A percentile compares a stretch with the other conserved stretches of the same genome.
These are phyloP conservation scores for Kickxella alabastrina DNA, from an alignment of 192 early-diverging fungal genomes.

Conservation along the genomic window DNA sequence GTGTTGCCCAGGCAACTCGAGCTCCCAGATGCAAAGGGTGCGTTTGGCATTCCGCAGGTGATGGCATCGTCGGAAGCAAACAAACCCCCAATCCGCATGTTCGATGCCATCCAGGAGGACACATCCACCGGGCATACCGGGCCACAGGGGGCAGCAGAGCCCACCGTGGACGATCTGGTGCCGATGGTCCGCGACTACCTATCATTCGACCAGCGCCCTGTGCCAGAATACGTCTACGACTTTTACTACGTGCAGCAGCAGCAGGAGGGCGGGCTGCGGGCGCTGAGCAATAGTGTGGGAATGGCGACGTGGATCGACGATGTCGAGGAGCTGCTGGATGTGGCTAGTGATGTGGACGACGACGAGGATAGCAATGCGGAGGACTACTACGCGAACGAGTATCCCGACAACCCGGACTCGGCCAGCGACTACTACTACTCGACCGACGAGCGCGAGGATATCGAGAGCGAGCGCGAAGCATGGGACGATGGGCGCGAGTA, in stretches of 20 bases:
- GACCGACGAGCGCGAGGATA: slow-evolving; percentile 18
- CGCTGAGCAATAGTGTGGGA: slow-evolving; percentile 7
- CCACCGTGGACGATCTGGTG: slow-evolving; percentile 62
- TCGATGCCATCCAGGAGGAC: slow-evolving; percentile 63
- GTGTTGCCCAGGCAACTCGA: slow-evolving; percentile 20
- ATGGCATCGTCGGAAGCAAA: slow-evolving; percentile 12
- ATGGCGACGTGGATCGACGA: slow-evolving; percentile 54
- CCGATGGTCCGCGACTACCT: slow-evolving; percentile 69
- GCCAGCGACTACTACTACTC: slow-evolving; percentile 26
- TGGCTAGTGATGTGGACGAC: slow-evolving; percentile 24
- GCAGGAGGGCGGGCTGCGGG: not conserved
- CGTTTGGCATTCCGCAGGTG: slow-evolving; percentile 25
- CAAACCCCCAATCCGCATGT: slow-evolving; percentile 56
- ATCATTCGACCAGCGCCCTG: slow-evolving; percentile 20
- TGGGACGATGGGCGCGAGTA: not conserved
- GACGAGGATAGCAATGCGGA: slow-evolving; percentile 69
- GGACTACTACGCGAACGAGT: slow-evolving; percentile 76
- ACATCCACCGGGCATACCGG: no score
- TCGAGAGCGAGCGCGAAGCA: not conserved
- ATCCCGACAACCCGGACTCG: slow-evolving; percentile 64
- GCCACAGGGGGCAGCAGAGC: no score
- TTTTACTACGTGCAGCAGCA: slow-evolving; percentile 63
- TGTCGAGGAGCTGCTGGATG: slow-evolving; percentile 40
- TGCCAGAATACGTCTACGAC: slow-evolving; percentile 70
- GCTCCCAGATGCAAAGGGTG: not conserved